Conservation (phyloP, 345 rosid genomes). For the Cardamine chenopodiifolia region DNA sequence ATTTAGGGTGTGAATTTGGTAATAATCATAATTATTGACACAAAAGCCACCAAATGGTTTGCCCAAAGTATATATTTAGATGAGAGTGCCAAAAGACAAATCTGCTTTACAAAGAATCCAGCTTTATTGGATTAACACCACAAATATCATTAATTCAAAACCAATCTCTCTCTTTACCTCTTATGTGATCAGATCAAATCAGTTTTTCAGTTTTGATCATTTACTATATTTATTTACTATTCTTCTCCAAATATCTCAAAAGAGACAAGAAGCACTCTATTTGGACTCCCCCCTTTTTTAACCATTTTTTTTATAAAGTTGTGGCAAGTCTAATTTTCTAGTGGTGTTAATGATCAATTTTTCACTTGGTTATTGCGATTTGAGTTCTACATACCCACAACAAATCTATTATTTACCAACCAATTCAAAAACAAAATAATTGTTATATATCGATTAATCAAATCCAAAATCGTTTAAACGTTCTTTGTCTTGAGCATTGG, state of each 20-base stretch:
- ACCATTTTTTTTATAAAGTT: background rate
- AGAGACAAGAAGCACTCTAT: conserved; percentile 33
- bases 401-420: background rate
- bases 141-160: conserved; percentile 21
- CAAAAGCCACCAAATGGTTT: conserved; percentile 41
- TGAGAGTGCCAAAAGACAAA: conserved; percentile 43
- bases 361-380: background rate
- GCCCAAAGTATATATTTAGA: conserved; percentile 41
- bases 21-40: conserved; percentile 42
- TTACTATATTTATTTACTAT: conserved; percentile 24
- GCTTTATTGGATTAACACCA: conserved; percentile 34
- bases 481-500: background rate
- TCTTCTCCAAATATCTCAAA: conserved; percentile 27
- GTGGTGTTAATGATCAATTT: background rate
- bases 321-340: conserved; percentile 14
- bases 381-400: background rate
- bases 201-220: conserved; percentile 26
- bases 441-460: background rate
- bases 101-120: conserved; percentile 39
- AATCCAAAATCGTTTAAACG: background rate
- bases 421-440: background rate
- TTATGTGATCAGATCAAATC: conserved; percentile 35
- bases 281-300: background rate
- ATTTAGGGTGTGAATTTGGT: conserved; percentile 40
- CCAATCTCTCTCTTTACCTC: background rate